Percentiles rank a stretch among this genome's conserved stretches.
These are phyloP conservation scores for Ceratocystis cubensis DNA, from an alignment of 2,329 filamentous ascomycete genomes.

Conservation along the genomic window DNA sequence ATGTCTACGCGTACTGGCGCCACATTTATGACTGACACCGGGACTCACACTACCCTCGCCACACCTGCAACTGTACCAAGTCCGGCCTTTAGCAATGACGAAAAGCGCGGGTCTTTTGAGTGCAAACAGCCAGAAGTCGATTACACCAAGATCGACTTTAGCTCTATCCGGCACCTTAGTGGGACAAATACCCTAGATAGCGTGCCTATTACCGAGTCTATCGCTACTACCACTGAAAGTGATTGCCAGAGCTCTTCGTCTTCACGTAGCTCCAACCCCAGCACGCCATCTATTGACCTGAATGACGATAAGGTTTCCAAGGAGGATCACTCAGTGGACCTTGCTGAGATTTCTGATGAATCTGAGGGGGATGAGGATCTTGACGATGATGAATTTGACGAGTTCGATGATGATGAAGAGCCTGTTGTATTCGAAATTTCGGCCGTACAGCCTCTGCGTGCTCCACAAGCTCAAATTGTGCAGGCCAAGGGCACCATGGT, in stretches of 20 bases:
- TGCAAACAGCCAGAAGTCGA: conserved; percentile 37
- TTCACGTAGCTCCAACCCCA: conserved; percentile 18
- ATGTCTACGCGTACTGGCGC: conserved; percentile 59
- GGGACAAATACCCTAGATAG: conserved; percentile 31
- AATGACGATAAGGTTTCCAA: conserved; percentile 15
- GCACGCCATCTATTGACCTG: conserved; percentile 18
- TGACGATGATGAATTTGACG: conserved; percentile 36
- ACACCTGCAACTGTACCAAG: conserved; percentile 45
- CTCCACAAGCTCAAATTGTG: conserved; percentile 51
- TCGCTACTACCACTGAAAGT: conserved; percentile 19
- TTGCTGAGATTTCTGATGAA: neutral
- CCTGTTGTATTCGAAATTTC: conserved; percentile 53
- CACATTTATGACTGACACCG: conserved; percentile 57
- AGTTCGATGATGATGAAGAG: conserved; percentile 46
- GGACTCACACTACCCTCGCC: conserved; percentile 48
- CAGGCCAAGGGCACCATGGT: conserved; percentile 66
- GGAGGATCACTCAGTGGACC: neutral
- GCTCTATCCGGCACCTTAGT: conserved; percentile 36
- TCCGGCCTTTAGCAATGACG: conserved; percentile 39
- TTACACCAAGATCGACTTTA: conserved; percentile 46
- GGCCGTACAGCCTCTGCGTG: conserved; percentile 40
- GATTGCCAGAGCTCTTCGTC: conserved; percentile 19
- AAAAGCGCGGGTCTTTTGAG: conserved; percentile 35
- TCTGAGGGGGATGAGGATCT: conserved; percentile 25
- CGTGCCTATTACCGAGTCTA: conserved; percentile 20